Base-by-base conservation (phyloP, 129 eudicot species). In the Chrysanthemum lavandulifolium region DNA sequence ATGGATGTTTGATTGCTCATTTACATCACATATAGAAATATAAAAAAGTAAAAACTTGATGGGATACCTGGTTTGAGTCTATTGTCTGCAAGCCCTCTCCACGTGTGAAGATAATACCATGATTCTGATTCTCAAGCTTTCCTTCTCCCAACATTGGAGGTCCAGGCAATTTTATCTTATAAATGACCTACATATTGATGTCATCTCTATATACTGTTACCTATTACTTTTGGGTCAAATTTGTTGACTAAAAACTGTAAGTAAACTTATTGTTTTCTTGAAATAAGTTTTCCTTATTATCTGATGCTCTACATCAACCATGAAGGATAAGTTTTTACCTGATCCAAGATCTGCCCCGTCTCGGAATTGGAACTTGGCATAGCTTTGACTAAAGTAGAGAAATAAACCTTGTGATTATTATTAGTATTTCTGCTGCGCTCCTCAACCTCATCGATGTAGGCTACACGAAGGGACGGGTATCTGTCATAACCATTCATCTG, bases 71-170 rank as follows among this genome's bases (percentile, higher is more conserved):
- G 81, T 95, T 95, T 97, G 91, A 90, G 82, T 95, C 99, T 67
- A 95, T 95, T 31, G 97, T 88, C 71, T 95, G 99, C 81, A 95
- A 82, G 65, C 97, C 99, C 81, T 90, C 99, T 64, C 99, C 99
- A 45, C 99, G 96, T 54, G 99, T 90, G 77, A 95, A 95, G 51
- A 90, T 95, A 54, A 95, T 90, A 31, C 97, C 97, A 84, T 90
- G 96, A 73, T 94, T 94, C 85, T 94, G 98, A 85, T 94, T 94
- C 78, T 94, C 98, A 12, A 96, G 98, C 80, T 94, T 94, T 53
- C 98, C 98, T 73, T 94, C 98, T 74, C 98, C 98, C 77, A 94
- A 79, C 53, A 94, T 94, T 61, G 97, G 93, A 58, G 84, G 93
- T 54, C 98, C 98, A 10, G 98, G 98, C 68, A 94, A 93, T 76